phyloP scores from a whole-genome alignment of 129 eudicot species.

The Ambrosia artemisiifolia region DNA sequence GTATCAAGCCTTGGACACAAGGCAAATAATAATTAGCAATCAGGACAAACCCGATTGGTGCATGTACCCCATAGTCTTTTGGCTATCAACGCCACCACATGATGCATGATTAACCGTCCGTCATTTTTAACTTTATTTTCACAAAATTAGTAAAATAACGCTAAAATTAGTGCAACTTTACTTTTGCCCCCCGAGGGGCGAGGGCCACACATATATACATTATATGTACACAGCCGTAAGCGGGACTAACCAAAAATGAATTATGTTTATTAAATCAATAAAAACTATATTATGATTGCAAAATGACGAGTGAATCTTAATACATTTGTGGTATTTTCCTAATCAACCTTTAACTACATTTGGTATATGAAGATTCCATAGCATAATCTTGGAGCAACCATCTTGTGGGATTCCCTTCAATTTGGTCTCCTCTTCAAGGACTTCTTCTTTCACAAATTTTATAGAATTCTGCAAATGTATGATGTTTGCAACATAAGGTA shows the following conservation, averaged over 20 bases:
- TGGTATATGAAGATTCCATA: constrained; percentile 70
- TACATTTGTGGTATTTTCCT: constrained; percentile 5
- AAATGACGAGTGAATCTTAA: constrained; percentile 1
- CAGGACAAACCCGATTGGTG: too few species aligned
- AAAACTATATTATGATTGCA: constrained; percentile 16
- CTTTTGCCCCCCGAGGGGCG: too few species aligned
- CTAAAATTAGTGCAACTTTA: too few species aligned
- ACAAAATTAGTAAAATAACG: too few species aligned
- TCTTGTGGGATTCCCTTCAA: constrained; percentile 67
- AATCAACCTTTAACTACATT: constrained; percentile 20
- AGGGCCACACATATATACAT: too few species aligned
- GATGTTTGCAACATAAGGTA: not conserved
- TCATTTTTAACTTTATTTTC: too few species aligned
- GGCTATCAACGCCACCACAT: too few species aligned
- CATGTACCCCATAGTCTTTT: too few species aligned
- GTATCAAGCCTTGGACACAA: too few species aligned
- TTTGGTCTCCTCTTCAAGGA: constrained; percentile 77
- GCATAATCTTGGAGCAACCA: constrained; percentile 73
- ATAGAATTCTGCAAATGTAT: constrained; percentile 58
- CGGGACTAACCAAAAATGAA: constrained; percentile 20
- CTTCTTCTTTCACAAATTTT: constrained; percentile 76
- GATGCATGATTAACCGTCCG: too few species aligned
- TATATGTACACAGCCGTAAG: too few species aligned
- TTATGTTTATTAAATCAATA: constrained; percentile 11
- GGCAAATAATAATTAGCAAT: too few species aligned